Conservation (phyloP, 2,329 filamentous ascomycete genomes). For the Penicillium digitatum region DNA sequence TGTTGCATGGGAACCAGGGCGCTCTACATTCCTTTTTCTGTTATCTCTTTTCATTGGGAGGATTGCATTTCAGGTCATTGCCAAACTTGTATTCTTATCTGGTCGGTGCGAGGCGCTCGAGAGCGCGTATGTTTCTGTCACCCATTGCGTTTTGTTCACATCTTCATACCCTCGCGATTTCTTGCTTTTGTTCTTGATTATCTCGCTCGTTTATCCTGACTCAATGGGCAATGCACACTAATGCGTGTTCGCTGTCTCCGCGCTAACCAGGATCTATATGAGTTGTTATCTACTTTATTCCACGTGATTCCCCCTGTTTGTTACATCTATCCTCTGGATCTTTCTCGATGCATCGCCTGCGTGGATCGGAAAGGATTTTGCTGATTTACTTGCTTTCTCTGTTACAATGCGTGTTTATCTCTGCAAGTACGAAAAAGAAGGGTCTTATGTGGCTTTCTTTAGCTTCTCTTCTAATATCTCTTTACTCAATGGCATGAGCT, state of each 20-base stretch:
- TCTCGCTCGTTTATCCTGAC: slow-evolving; percentile 11
- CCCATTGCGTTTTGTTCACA: slow-evolving; percentile 23
- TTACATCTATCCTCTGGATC: slow-evolving; percentile 27
- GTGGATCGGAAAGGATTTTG: slow-evolving; percentile 26
- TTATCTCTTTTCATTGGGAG: slow-evolving; percentile 27
- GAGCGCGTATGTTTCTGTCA: slow-evolving; percentile 20
- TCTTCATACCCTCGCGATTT: slow-evolving; percentile 35
- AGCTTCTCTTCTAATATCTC: slow-evolving; percentile 11
- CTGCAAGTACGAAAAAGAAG: slow-evolving; percentile 12
- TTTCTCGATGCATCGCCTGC: slow-evolving; percentile 26
- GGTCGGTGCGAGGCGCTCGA: slow-evolving; percentile 24
- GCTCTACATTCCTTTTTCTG: slow-evolving; percentile 28
- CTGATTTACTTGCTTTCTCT: slow-evolving; percentile 13
- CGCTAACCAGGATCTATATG: slow-evolving; percentile 23
- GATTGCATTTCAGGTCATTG: slow-evolving; percentile 33
- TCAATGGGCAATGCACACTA: slow-evolving; percentile 7
- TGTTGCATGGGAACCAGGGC: slow-evolving; percentile 34
- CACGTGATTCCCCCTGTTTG: slow-evolving; percentile 27
- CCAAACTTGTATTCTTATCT: slow-evolving; percentile 27
- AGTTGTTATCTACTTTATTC: slow-evolving; percentile 27
- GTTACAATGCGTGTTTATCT: slow-evolving; percentile 11
- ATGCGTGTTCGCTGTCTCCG: slow-evolving; percentile 4
- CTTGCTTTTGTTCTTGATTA: slow-evolving; percentile 15
- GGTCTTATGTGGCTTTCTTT: slow-evolving; percentile 15
- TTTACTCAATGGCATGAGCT: slow-evolving; percentile 15